A percentile compares a stretch with the other conserved stretches of the same genome.
Evolutionary conservation across 1,284 basidiomycete species (phyloP).

Genomic region (Cutaneotrichosporon arboriforme): DNA sequence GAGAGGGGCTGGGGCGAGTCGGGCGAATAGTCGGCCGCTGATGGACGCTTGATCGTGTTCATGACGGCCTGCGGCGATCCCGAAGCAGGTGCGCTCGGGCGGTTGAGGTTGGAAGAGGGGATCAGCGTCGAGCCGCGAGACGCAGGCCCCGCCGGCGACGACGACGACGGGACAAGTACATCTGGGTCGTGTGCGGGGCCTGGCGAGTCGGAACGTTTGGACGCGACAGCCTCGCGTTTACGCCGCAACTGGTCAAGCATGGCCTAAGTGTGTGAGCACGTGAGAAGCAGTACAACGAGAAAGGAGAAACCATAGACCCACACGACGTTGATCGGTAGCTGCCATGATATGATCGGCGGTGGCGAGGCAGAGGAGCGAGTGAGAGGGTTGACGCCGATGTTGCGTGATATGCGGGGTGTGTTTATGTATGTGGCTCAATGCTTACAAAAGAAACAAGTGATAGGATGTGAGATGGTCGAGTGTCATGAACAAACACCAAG

Average conservation of each 20-base stretch:
- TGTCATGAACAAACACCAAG: too few species aligned
- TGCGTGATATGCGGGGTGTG: too few species aligned
- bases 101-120: slow-evolving; percentile 12
- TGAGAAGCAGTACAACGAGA: not conserved
- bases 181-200: not conserved
- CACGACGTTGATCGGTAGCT: not conserved
- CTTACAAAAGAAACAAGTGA: too few species aligned
- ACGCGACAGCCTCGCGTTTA: not conserved
- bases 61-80: slow-evolving; percentile 1
- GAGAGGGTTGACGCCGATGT: too few species aligned
- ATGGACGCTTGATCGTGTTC: not conserved
- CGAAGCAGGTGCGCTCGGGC: not conserved
- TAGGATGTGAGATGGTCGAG: too few species aligned
- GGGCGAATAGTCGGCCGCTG: slow-evolving; percentile 13
- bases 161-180: slow-evolving; percentile 11
- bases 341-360: too few species aligned
- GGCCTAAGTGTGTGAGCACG: not conserved
- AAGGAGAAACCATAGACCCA: not conserved
- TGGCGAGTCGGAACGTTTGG: not conserved
- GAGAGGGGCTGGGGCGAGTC: slow-evolving; percentile 20
- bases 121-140: not conserved
- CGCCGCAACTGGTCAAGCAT: not conserved
- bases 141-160: slow-evolving; percentile 1
- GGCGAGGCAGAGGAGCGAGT: too few species aligned
- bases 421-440: too few species aligned